These are phyloP conservation scores for Lolium rigidum DNA, from an alignment of 176 grass and related monocot genomes.

Conservation along the genomic window DNA sequence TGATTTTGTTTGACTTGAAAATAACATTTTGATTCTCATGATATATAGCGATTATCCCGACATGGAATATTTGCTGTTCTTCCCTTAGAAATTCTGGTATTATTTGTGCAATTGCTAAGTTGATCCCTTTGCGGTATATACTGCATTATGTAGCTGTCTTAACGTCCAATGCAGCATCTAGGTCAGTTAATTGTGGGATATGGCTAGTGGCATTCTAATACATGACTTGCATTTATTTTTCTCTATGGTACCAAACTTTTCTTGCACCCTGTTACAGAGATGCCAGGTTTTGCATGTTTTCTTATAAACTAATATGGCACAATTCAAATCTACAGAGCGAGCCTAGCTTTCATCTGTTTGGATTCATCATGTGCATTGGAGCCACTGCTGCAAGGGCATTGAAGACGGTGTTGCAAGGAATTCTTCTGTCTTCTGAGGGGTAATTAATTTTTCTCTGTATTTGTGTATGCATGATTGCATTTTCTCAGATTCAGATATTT, in stretches of 20 bases:
- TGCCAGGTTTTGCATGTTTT: neutral
- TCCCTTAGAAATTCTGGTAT: neutral
- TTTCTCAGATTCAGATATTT: neutral
- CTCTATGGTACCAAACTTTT: neutral
- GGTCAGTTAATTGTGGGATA: neutral
- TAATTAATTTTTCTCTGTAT: constrained; percentile 37
- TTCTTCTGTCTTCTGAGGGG: constrained; percentile 85
- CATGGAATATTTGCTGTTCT: neutral
- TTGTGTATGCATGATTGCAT: neutral
- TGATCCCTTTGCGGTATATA: neutral
- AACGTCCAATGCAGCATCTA: neutral
- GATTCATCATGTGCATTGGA: constrained; percentile 84
- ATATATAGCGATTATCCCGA: neutral
- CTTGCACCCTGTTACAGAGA: neutral
- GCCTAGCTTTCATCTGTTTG: constrained; percentile 85
- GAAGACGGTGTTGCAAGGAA: constrained; percentile 84
- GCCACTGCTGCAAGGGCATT: constrained; percentile 78
- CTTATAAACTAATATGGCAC: constrained; percentile 23
- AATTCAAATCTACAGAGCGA: constrained; percentile 59
- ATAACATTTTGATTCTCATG: neutral
- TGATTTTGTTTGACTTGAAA: neutral
- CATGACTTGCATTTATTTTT: neutral
- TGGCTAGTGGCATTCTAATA: neutral
- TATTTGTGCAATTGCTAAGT: constrained; percentile 8
- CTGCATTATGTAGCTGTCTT: neutral